Evolutionary conservation across 441 rosid genomes (phyloP), one percentile per base, ranked within the genome.

Genomic region (Erodium texanum): DNA sequence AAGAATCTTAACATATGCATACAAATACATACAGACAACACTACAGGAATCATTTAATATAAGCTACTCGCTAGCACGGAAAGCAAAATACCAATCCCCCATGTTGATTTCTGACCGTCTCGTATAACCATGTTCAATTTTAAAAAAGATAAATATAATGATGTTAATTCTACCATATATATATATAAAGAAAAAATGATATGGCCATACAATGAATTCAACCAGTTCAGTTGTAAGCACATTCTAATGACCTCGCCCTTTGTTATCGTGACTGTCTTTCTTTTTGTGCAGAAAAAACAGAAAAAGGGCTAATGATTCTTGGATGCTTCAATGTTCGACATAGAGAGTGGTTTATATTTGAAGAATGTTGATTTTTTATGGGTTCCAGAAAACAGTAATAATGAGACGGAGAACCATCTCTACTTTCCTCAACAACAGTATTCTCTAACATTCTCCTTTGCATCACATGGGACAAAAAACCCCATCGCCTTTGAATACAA

Each of bases 301-400:
- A 45, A 52, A 52, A 52, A 22, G 59, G 16, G 59, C 22, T 52
- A 52, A 7, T 52, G 59, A 18, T 52, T 52, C 59, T 52, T 18
- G 59, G 59, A 52, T 16, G 59, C 59, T 52, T 52, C 59, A 52
- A 18, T n/a, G 54, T 48, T n/a, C 18, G 3, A 48, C 2, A 48
- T 14, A 12, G 54, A 48, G 18, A 48, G 54, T 48, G 54, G 18
- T 48, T 54, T 7, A 20, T 58, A 18, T 22, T 23, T 58, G 62
- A 20, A 58, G 62, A 58, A 58, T 58, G 62, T 22, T 58, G 59
- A 52, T n/a, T 58, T 58, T 58, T 58, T 20, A 20, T 58, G 62
- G 29, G 27, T 6, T 22, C 15, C 24, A 58, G 62, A 58, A 58
- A 22, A 20, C 6, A 14, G 15, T 20, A 58, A 19, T 9, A 10